A percentile compares a stretch with the other conserved stretches of the same genome.
These are phyloP conservation scores for Ilex aquifolium DNA, from an alignment of 257 asterid genomes.

Conservation along the genomic window DNA sequence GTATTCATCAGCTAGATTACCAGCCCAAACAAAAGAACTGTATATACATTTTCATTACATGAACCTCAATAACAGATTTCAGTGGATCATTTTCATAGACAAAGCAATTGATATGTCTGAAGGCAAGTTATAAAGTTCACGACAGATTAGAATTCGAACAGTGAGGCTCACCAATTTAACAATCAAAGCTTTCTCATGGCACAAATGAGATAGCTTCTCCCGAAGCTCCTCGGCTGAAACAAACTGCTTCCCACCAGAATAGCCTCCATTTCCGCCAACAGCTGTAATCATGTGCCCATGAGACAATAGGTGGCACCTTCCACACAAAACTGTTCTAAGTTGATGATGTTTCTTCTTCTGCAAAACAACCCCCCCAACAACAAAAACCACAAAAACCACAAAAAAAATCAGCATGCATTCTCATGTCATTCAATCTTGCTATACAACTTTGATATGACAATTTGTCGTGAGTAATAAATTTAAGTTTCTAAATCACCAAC, in stretches of 20 bases:
- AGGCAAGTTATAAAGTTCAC: too few relatives aligned
- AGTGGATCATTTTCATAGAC: too few relatives aligned
- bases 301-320: constrained; percentile 89
- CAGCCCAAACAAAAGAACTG: too few relatives aligned
- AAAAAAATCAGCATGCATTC: neutral
- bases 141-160: too few relatives aligned
- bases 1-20: neutral
- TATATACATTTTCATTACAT: too few relatives aligned
- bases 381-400: constrained; percentile 7
- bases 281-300: constrained; percentile 99
- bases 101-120: too few relatives aligned
- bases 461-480: neutral
- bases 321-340: constrained; percentile 69
- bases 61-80: too few relatives aligned
- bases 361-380: too few relatives aligned
- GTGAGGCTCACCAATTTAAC: constrained; percentile 37
- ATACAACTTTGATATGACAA: neutral
- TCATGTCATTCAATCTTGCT: neutral
- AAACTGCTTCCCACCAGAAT: constrained; percentile 94
- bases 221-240: constrained; percentile 96
- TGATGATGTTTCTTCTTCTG: constrained; percentile 95
- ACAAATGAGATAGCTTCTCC: constrained; percentile 78
- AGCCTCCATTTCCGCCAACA: constrained; percentile 98
- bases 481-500: neutral
- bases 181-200: constrained; percentile 71